These are phyloP conservation scores for Rubroshorea leprosula DNA, from an alignment of 345 rosid species.

Conservation along the genomic window DNA sequence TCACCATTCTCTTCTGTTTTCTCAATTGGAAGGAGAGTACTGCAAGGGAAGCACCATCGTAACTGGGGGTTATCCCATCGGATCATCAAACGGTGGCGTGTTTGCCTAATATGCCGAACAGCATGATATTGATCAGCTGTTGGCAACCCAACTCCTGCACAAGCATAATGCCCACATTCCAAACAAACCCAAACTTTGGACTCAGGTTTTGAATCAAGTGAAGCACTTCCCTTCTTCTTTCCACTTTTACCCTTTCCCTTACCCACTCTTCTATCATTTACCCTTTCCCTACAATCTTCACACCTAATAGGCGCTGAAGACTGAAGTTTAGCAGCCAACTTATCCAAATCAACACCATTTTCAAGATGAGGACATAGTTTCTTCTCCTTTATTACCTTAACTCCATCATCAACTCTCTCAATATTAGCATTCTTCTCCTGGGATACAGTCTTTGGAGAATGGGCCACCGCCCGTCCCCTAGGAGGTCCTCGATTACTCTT, in stretches of 20 bases:
- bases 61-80: conserved; percentile 81
- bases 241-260: conserved; percentile 67
- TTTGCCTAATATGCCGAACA: conserved; percentile 53
- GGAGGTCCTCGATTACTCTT: conserved; percentile 56
- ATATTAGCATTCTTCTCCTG: conserved; percentile 25
- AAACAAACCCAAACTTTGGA: conserved; percentile 87
- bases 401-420: conserved; percentile 30
- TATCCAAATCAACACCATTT: conserved; percentile 53
- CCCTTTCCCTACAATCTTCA: conserved; percentile 69
- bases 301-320: conserved; percentile 50
- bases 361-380: conserved; percentile 56
- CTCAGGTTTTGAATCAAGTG: conserved; percentile 45
- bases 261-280: conserved; percentile 47
- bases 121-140: conserved; percentile 73
- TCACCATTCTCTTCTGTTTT: conserved; percentile 54
- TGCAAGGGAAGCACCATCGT: conserved; percentile 81
- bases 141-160: conserved; percentile 92
- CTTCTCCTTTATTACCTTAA: conserved; percentile 33
- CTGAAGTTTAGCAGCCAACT: conserved; percentile 50
- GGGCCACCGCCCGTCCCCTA: conserved; percentile 36
- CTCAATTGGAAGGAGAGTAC: conserved; percentile 57
- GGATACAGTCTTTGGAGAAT: conserved; percentile 33
- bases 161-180: conserved; percentile 80
- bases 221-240: conserved; percentile 51
- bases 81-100: conserved; percentile 65